phyloP scores from a whole-genome alignment of 331 rosid species.

The Pyrus hybrid region DNA sequence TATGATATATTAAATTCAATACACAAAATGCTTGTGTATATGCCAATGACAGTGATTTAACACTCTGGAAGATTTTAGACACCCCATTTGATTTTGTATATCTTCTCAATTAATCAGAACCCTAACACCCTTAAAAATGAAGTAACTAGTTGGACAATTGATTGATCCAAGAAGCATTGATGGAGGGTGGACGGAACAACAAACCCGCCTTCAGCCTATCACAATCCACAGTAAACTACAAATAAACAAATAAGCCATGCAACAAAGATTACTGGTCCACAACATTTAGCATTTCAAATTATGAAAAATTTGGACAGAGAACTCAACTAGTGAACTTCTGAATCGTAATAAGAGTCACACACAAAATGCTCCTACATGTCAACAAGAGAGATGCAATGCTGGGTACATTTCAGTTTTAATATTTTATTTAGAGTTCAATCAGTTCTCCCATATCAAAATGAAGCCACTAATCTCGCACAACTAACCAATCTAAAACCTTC shows the following conservation, averaged over 20 bases:
- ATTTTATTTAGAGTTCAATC: not conserved
- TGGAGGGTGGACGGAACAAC: no score
- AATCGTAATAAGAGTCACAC: not conserved
- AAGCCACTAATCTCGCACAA: not conserved
- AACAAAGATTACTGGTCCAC: not conserved
- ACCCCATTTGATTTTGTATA: not conserved
- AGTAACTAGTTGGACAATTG: not conserved
- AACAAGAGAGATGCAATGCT: not conserved
- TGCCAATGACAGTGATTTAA: not conserved
- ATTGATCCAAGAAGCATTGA: no score
- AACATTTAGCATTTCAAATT: not conserved
- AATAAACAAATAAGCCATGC: not conserved
- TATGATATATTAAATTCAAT: not conserved
- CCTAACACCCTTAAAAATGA: not conserved
- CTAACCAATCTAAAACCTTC: not conserved
- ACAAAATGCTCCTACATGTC: not conserved
- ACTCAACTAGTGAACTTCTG: not conserved
- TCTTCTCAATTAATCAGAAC: not conserved
- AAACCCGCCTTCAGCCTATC: not conserved
- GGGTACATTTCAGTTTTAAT: not conserved
- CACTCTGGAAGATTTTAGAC: not conserved
- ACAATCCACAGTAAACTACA: not conserved
- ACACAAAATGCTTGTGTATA: not conserved
- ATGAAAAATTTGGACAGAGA: not conserved
- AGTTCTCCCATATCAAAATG: conserved; percentile 1